Evolutionary conservation across 2,329 filamentous ascomycete species (phyloP).

Genomic region (Penicillium frequentans): DNA sequence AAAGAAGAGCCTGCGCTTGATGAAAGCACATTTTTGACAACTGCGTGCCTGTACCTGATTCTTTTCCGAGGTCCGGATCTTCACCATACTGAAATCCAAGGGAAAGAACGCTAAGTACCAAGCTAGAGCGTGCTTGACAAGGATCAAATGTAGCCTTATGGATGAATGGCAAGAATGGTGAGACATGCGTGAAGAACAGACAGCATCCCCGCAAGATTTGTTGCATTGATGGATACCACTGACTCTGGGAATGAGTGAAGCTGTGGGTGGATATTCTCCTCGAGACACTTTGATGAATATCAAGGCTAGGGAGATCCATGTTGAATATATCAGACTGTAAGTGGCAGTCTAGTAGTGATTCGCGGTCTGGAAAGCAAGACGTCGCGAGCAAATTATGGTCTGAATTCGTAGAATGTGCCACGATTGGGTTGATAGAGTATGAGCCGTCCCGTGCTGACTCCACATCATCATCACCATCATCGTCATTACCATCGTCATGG

Average conservation of each 20-base stretch:
- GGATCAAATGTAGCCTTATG: constrained; percentile 39
- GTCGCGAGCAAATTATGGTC: neutral
- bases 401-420: neutral
- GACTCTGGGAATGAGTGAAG: constrained; percentile 12
- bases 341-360: neutral
- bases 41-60: constrained; percentile 24
- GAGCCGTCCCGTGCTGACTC: neutral
- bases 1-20: constrained; percentile 28
- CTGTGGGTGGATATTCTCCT: neutral
- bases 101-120: constrained; percentile 39
- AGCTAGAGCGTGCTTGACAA: constrained; percentile 35
- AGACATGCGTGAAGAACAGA: constrained; percentile 39
- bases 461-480: neutral
- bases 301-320: neutral
- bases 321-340: neutral
- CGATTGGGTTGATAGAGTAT: neutral
- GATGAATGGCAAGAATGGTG: constrained; percentile 41
- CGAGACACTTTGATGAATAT: neutral
- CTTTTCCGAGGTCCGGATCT: constrained; percentile 33
- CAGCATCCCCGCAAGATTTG: constrained; percentile 35
- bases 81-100: constrained; percentile 42
- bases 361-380: neutral
- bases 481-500: no score
- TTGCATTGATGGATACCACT: constrained; percentile 32
- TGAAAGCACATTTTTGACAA: constrained; percentile 38